phyloP scores from a whole-genome alignment of 2,329 filamentous ascomycete species.

The Neopestalotiopsis rosae region DNA sequence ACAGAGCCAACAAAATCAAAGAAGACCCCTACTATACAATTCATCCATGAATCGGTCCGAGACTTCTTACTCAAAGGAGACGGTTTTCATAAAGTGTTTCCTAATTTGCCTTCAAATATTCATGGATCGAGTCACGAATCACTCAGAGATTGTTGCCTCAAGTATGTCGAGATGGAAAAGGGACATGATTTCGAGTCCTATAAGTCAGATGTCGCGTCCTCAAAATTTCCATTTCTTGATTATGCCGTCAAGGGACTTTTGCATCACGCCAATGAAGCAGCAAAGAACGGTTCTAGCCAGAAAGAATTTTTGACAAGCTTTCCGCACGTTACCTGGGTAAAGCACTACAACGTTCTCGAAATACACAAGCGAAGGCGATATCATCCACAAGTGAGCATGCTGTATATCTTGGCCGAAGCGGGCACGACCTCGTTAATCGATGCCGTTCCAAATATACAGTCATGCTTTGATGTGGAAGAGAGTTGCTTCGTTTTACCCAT shows the following conservation, averaged over 20 bases:
- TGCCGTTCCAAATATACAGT: neutral
- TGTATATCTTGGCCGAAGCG: conserved; percentile 23
- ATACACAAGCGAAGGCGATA: conserved; percentile 15
- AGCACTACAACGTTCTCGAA: conserved; percentile 17
- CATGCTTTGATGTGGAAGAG: neutral
- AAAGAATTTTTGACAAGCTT: conserved; percentile 17
- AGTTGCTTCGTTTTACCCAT: neutral
- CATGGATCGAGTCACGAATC: conserved; percentile 44
- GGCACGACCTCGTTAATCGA: neutral
- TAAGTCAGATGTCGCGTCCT: neutral
- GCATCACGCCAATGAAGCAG: conserved; percentile 22
- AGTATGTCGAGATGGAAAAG: conserved; percentile 14
- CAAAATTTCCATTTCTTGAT: conserved; percentile 22
- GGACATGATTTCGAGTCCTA: neutral
- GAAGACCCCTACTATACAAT: conserved; percentile 46
- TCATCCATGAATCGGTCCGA: conserved; percentile 57
- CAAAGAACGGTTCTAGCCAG: conserved; percentile 13
- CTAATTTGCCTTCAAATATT: conserved; percentile 38
- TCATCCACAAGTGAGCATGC: conserved; percentile 5
- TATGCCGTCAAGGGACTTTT: conserved; percentile 18
- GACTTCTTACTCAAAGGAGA: conserved; percentile 49
- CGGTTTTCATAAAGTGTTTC: conserved; percentile 37
- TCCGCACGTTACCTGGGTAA: conserved; percentile 16
- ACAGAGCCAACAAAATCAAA: conserved; percentile 44
- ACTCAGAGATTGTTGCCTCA: conserved; percentile 42